Conservation (phyloP, 2,329 filamentous ascomycete genomes). For the Penicillium hesseltinei region DNA sequence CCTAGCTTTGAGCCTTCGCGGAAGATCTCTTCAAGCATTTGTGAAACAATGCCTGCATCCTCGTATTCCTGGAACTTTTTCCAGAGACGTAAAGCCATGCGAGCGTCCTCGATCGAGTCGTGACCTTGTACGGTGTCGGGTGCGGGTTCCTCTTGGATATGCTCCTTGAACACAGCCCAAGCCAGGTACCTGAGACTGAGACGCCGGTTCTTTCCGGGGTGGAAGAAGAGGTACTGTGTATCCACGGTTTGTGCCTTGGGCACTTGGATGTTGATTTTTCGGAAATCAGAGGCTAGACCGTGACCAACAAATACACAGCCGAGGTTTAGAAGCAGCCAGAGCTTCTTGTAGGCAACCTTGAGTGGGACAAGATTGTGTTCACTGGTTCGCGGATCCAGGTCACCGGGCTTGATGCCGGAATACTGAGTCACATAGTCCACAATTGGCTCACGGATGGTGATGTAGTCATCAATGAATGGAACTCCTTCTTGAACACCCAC, state of each 20-base stretch:
- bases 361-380: slow-evolving; percentile 80
- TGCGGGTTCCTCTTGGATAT: slow-evolving; percentile 78
- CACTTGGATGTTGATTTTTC: slow-evolving; percentile 96
- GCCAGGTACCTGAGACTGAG: slow-evolving; percentile 88
- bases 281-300: slow-evolving; percentile 90
- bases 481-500: slow-evolving; percentile 71
- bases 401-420: slow-evolving; percentile 83
- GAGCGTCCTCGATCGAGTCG: slow-evolving; percentile 92
- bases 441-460: slow-evolving; percentile 82
- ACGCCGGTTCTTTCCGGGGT: slow-evolving; percentile 76
- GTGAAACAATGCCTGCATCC: slow-evolving; percentile 78
- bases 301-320: slow-evolving; percentile 94
- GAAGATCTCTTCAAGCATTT: slow-evolving; percentile 86
- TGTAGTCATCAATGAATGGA: slow-evolving; percentile 97
- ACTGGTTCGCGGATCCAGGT: slow-evolving; percentile 76
- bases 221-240: slow-evolving; percentile 87
- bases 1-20: slow-evolving; percentile 58
- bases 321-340: slow-evolving; percentile 93
- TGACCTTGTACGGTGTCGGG: slow-evolving; percentile 54
- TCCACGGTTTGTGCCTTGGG: slow-evolving; percentile 89
- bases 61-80: slow-evolving; percentile 86
- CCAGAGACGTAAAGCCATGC: slow-evolving; percentile 84
- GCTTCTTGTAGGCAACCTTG: slow-evolving; percentile 94
- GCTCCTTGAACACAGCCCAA: slow-evolving; percentile 86
- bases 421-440: slow-evolving; percentile 94